These are phyloP conservation scores for Clitocybe nebularis DNA, from an alignment of 1,284 basidiomycete genomes.

Conservation along the genomic window DNA sequence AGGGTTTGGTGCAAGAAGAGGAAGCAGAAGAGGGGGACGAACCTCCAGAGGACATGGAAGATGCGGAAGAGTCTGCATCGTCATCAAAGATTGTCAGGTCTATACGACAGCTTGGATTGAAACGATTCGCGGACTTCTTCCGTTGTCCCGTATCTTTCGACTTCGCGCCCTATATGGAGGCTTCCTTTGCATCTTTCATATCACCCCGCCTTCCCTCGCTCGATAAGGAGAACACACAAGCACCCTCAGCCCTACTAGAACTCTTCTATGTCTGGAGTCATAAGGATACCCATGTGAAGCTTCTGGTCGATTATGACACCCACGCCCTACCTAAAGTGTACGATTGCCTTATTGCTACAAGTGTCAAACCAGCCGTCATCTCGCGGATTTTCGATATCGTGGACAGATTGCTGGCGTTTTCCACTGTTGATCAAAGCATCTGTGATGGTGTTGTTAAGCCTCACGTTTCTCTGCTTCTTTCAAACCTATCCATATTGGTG, in stretches of 20 bases:
- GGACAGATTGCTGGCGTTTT: slow-evolving; percentile 66
- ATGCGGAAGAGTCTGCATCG: slow-evolving; percentile 33
- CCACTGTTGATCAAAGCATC: slow-evolving; percentile 47
- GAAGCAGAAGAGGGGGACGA: slow-evolving; percentile 28
- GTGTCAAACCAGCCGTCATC: slow-evolving; percentile 86
- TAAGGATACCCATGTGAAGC: slow-evolving; percentile 52
- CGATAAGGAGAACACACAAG: slow-evolving; percentile 87
- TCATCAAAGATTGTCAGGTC: slow-evolving; percentile 48
- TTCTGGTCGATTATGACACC: slow-evolving; percentile 70
- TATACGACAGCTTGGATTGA: slow-evolving; percentile 81
- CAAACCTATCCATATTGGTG: slow-evolving; percentile 71
- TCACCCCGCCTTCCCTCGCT: slow-evolving; percentile 78
- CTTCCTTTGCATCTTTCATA: slow-evolving; percentile 72
- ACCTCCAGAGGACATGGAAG: slow-evolving; percentile 33
- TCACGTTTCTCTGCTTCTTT: slow-evolving; percentile 73
- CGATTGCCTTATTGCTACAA: slow-evolving; percentile 75
- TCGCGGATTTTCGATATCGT: slow-evolving; percentile 84
- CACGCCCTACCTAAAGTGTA: slow-evolving; percentile 76
- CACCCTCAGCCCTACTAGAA: slow-evolving; percentile 87
- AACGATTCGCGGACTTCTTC: slow-evolving; percentile 89
- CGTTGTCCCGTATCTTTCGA: slow-evolving; percentile 68
- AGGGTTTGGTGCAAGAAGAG: slow-evolving; percentile 19
- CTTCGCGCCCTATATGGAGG: slow-evolving; percentile 68
- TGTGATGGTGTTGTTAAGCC: slow-evolving; percentile 66
- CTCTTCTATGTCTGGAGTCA: slow-evolving; percentile 81